Conservation (phyloP, 2,329 filamentous ascomycete genomes). For the Pseudocercospora cruenta region DNA sequence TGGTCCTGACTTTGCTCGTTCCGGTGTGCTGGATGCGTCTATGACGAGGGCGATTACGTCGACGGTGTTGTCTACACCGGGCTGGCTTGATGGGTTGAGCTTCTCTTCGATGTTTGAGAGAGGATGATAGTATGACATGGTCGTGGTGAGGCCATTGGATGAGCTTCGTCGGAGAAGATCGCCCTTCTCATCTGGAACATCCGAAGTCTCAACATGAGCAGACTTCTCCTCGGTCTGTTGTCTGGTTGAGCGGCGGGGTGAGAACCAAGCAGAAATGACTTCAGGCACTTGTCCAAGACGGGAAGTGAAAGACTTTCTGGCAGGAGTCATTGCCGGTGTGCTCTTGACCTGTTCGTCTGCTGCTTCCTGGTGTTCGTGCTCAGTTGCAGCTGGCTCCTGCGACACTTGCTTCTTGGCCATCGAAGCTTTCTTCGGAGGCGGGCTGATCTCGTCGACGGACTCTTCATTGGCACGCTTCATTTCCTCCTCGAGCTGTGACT, state of each 20-base stretch:
- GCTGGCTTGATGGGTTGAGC: constrained; percentile 46
- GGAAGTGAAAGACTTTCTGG: constrained; percentile 33
- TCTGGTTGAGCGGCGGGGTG: constrained; percentile 32
- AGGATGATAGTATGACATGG: constrained; percentile 51
- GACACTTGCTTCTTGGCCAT: not conserved
- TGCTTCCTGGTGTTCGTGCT: not conserved
- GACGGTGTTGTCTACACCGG: constrained; percentile 38
- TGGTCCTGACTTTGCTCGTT: constrained; percentile 47
- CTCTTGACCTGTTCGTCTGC: not conserved
- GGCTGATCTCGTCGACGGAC: not conserved
- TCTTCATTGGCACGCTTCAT: constrained; percentile 1
- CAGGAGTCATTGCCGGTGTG: constrained; percentile 22
- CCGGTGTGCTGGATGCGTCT: constrained; percentile 36
- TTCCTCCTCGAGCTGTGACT: constrained; percentile 4
- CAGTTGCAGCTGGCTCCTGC: not conserved
- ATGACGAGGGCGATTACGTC: constrained; percentile 52
- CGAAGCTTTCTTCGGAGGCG: constrained; percentile 5
- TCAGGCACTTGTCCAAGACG: constrained; percentile 39
- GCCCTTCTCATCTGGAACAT: not conserved
- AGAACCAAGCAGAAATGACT: constrained; percentile 43
- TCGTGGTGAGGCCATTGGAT: constrained; percentile 16
- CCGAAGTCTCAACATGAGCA: not conserved
- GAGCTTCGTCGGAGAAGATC: constrained; percentile 11
- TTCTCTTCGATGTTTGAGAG: constrained; percentile 44
- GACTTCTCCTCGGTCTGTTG: constrained; percentile 13